Evolutionary conservation across 495 filamentous ascomycete species (phyloP).

Genomic region (Penicillium malachiteum): DNA sequence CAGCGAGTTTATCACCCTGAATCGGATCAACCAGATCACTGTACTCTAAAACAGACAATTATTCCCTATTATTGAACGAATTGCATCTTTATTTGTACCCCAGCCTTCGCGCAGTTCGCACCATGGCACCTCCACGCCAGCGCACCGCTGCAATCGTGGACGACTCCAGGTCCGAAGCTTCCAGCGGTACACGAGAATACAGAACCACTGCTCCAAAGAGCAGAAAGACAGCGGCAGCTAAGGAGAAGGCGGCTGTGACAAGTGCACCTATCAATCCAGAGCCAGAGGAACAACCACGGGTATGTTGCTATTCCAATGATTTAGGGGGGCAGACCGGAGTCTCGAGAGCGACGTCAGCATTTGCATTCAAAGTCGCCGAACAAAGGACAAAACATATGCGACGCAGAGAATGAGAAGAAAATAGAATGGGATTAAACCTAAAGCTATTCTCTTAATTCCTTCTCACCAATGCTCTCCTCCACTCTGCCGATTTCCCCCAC

Average conservation of each 20-base stretch:
- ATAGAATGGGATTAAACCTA: no score
- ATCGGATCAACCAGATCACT: neutral
- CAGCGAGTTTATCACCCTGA: slow-evolving; percentile 5
- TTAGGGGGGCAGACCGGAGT: neutral
- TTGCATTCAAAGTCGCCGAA: no score
- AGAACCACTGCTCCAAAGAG: slow-evolving; percentile 33
- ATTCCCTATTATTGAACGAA: neutral
- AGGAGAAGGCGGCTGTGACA: slow-evolving; percentile 35
- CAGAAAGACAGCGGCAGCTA: slow-evolving; percentile 34
- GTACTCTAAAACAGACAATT: neutral
- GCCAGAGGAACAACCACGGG: slow-evolving; percentile 31
- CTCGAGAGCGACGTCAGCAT: no score
- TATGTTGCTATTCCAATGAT: slow-evolving; percentile 18
- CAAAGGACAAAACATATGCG: no score
- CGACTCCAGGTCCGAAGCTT: slow-evolving; percentile 56
- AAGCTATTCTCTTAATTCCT: no score
- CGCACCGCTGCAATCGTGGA: slow-evolving; percentile 43
- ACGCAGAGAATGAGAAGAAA: no score
- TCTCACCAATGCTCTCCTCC: no score
- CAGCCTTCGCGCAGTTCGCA: slow-evolving; percentile 3
- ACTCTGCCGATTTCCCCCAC: neutral
- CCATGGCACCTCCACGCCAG: slow-evolving; percentile 51
- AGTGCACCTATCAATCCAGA: slow-evolving; percentile 34
- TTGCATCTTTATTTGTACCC: neutral
- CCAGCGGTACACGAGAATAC: slow-evolving; percentile 50